These are phyloP conservation scores for Oryza australiensis DNA, from an alignment of 176 grass and related monocot species.

Conservation along the genomic window DNA sequence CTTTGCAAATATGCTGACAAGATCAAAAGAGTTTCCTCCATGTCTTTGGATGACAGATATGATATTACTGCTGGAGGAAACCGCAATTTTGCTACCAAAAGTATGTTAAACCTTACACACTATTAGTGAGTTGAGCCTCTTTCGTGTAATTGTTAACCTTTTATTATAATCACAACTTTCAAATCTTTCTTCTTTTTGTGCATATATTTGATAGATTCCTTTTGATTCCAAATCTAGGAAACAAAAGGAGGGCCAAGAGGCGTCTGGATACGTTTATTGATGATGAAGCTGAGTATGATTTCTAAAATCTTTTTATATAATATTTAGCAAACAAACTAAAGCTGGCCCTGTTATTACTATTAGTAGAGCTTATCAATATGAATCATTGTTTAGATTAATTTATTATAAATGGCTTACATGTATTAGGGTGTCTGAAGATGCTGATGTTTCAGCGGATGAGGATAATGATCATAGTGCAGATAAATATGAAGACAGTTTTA, in stretches of 20 bases:
- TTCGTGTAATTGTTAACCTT: background rate
- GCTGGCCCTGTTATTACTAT: background rate
- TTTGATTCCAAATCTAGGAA: slow-evolving; percentile 46
- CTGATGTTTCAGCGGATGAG: slow-evolving; percentile 75
- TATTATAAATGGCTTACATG: slow-evolving; percentile 26
- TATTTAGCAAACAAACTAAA: slow-evolving; percentile 12
- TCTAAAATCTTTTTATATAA: background rate
- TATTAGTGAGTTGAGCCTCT: slow-evolving; percentile 48
- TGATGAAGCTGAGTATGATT: slow-evolving; percentile 79
- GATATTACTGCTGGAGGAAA: slow-evolving; percentile 30
- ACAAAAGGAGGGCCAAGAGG: slow-evolving; percentile 49
- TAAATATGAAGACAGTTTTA: slow-evolving; percentile 88
- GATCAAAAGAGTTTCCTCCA: slow-evolving; percentile 45
- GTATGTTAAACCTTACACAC: slow-evolving; percentile 29
- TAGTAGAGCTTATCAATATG: background rate
- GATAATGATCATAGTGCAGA: slow-evolving; percentile 53
- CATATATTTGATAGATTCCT: slow-evolving; percentile 24
- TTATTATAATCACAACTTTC: background rate
- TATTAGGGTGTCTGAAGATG: slow-evolving; percentile 81
- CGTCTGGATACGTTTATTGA: slow-evolving; percentile 59
- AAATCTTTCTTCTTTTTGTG: background rate
- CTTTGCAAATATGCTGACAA: slow-evolving; percentile 74
- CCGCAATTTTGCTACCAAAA: slow-evolving; percentile 18
- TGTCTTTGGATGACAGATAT: slow-evolving; percentile 48
- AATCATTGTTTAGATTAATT: background rate